Evolutionary conservation across 2,329 filamentous ascomycete species (phyloP).

Genomic region (Hirsutella rhossiliensis): DNA sequence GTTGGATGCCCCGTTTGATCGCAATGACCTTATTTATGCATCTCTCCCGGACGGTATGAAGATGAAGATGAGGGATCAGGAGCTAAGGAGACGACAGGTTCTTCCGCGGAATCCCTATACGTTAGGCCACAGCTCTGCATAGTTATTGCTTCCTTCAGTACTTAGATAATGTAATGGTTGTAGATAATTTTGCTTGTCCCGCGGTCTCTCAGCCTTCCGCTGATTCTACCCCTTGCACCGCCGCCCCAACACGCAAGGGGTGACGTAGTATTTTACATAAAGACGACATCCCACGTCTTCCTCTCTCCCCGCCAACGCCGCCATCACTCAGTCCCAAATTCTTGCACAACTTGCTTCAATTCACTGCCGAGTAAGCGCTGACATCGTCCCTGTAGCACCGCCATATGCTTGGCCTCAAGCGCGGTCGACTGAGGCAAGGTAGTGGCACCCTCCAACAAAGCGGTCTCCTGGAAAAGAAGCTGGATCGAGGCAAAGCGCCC

Average conservation of each 20-base stretch:
- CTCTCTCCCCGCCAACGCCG: background rate
- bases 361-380: background rate
- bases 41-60: background rate
- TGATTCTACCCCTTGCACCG: too few species aligned
- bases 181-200: too few species aligned
- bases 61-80: background rate
- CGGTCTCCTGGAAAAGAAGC: background rate
- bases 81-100: background rate
- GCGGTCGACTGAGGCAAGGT: background rate
- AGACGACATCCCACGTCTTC: background rate
- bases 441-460: background rate
- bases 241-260: too few species aligned
- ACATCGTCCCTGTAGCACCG: background rate
- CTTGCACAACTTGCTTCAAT: background rate
- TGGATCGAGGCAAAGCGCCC: conserved; percentile 1
- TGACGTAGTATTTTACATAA: too few species aligned
- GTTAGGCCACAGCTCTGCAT: background rate
- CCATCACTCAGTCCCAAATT: background rate
- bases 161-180: too few species aligned
- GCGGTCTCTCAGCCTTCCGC: too few species aligned
- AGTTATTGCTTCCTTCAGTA: background rate
- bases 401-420: background rate
- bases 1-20: background rate
- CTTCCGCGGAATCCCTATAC: background rate
- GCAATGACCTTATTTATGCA: background rate